phyloP scores from a whole-genome alignment of 1,139 yeast species.

The Candida sp. region DNA sequence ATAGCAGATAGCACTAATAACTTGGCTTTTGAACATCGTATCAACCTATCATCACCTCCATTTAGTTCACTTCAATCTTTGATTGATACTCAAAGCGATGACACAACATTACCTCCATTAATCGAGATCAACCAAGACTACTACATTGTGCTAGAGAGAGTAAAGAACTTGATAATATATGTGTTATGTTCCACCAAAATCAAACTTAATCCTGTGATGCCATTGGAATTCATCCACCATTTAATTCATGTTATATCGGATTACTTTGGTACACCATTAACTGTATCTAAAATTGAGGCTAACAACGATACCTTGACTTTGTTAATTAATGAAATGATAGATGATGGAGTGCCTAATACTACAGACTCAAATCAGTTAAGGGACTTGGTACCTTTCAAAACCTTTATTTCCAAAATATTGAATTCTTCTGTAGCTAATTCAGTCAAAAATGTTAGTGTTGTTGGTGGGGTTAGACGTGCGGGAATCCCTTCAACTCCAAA shows the following conservation, averaged over 20 bases:
- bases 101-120: conserved; percentile 12
- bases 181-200: conserved; percentile 19
- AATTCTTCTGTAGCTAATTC: conserved; percentile 32
- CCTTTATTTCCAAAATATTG: conserved; percentile 35
- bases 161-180: conserved; percentile 23
- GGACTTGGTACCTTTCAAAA: conserved; percentile 65
- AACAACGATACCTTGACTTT: conserved; percentile 65
- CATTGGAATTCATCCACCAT: conserved; percentile 52
- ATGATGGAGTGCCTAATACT: conserved; percentile 68
- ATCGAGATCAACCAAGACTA: conserved; percentile 28
- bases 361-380: conserved; percentile 71
- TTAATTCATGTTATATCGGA: conserved; percentile 51
- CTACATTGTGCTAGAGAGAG: conserved; percentile 21
- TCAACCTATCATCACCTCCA: conserved; percentile 48
- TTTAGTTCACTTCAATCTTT: conserved; percentile 38
- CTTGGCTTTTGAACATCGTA: conserved; percentile 56
- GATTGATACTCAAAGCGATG: conserved; percentile 14
- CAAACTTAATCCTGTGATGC: conserved; percentile 44
- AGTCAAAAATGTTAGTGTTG: conserved; percentile 15
- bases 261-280: conserved; percentile 59
- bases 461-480: neutral
- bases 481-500: neutral
- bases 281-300: conserved; percentile 55
- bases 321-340: conserved; percentile 55
- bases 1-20: conserved; percentile 55